These are phyloP conservation scores for Suillus decipiens DNA, from an alignment of 768 basidiomycete species.

Conservation along the genomic window DNA sequence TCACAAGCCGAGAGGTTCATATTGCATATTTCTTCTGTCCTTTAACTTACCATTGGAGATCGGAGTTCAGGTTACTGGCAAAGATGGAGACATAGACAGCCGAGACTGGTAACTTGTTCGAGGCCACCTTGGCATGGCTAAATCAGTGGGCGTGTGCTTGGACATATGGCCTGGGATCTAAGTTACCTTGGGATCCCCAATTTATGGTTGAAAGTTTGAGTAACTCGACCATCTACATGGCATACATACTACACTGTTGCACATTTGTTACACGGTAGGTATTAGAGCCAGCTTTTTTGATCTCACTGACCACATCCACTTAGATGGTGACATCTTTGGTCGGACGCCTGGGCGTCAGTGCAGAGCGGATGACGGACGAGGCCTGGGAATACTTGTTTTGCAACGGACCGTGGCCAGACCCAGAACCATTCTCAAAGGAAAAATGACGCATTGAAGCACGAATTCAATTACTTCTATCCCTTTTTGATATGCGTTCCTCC, in stretches of 20 bases:
- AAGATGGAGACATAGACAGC: conserved; percentile 87
- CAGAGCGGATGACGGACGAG: conserved; percentile 96
- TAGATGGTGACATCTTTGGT: conserved; percentile 78
- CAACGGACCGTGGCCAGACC: conserved; percentile 71
- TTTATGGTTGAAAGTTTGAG: conserved; percentile 97
- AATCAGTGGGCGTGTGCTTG: conserved; percentile 99
- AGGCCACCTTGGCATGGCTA: conserved; percentile 91
- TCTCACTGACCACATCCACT: background rate
- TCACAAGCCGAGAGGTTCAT: conserved; percentile 78
- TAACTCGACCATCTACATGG: conserved; percentile 98
- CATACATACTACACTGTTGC: conserved; percentile 96
- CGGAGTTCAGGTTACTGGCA: conserved; percentile 64
- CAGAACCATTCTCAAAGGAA: conserved; percentile 66
- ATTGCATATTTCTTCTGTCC: background rate
- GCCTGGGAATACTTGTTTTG: conserved; percentile 95
- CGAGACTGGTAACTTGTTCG: conserved; percentile 94
- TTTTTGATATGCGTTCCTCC: conserved; percentile 97
- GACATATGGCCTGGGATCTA: conserved; percentile 93
- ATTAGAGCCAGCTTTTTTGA: background rate
- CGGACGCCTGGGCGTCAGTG: conserved; percentile 74
- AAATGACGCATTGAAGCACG: conserved; percentile 83
- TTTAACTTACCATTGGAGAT: conserved; percentile 2
- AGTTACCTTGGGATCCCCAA: conserved; percentile 94
- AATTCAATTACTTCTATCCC: conserved; percentile 97
- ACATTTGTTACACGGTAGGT: conserved; percentile 84